Conservation (phyloP, 257 asterid genomes). For the Fraxinus anomala region DNA sequence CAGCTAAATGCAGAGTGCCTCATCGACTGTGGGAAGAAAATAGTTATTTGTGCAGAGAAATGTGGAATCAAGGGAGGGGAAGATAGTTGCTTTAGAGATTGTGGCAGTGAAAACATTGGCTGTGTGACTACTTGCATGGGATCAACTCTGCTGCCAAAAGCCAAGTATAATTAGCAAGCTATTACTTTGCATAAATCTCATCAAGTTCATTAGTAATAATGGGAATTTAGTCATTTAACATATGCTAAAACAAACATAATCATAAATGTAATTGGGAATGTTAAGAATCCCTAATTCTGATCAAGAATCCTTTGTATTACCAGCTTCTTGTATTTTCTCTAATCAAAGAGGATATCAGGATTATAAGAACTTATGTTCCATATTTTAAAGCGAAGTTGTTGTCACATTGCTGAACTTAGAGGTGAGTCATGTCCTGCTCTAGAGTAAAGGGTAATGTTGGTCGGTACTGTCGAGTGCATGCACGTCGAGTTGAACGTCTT, state of each 20-base stretch:
- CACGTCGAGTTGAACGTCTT: no score
- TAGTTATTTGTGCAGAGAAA: conserved; percentile 7
- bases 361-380: not conserved
- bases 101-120: conserved; percentile 6
- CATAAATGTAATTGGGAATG: not conserved
- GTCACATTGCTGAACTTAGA: not conserved
- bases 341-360: not conserved
- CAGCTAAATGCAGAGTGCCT: conserved; percentile 16
- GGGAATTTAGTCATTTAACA: not conserved
- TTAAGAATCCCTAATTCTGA: not conserved
- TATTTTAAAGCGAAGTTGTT: not conserved
- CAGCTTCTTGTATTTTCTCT: not conserved
- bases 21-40: conserved; percentile 8
- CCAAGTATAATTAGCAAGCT: not conserved
- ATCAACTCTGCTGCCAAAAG: not conserved
- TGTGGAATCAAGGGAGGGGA: conserved; percentile 17
- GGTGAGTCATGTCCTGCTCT: not conserved
- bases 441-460: no score
- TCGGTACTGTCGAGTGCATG: no score
- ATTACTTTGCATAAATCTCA: not conserved
- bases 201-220: not conserved
- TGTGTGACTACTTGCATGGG: not conserved
- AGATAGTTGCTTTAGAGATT: conserved; percentile 8
- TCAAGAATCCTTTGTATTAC: no score
- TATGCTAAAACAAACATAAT: no score